Percentiles rank a stretch among this genome's conserved stretches.
phyloP scores from a whole-genome alignment of 805 yeast genomes.

The Candida peoriensis region DNA sequence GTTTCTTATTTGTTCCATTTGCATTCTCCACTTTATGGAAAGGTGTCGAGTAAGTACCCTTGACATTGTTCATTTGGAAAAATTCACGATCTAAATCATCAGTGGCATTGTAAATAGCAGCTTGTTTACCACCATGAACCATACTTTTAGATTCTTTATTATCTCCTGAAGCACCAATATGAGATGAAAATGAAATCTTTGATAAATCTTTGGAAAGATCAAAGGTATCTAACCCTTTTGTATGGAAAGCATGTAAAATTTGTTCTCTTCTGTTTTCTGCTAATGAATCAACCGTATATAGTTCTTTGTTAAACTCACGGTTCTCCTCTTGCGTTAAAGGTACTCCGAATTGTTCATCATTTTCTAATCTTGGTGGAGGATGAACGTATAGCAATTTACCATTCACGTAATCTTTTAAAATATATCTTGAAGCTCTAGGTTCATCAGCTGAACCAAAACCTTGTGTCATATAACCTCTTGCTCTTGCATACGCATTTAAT shows the following conservation, averaged over 20 bases:
- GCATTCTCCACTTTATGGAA: slow-evolving; percentile 52
- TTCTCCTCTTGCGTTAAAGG: slow-evolving; percentile 47
- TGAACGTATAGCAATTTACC: slow-evolving; percentile 81
- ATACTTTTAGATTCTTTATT: slow-evolving; percentile 43
- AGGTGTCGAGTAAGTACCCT: slow-evolving; percentile 63
- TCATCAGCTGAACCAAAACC: slow-evolving; percentile 97
- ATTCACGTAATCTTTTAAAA: slow-evolving; percentile 89
- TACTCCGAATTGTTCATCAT: slow-evolving; percentile 44
- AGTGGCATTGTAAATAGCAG: slow-evolving; percentile 72
- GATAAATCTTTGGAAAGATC: slow-evolving; percentile 67
- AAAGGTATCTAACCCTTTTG: slow-evolving; percentile 52
- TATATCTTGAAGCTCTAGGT: slow-evolving; percentile 86
- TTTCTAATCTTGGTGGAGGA: slow-evolving; percentile 73
- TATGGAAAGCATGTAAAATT: slow-evolving; percentile 54
- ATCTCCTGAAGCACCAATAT: slow-evolving; percentile 51
- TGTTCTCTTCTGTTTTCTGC: slow-evolving; percentile 74
- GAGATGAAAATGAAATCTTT: slow-evolving; percentile 74
- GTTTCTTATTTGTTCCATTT: slow-evolving; percentile 44
- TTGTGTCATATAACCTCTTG: slow-evolving; percentile 96
- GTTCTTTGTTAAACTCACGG: slow-evolving; percentile 65
- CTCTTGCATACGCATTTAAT: slow-evolving; percentile 87
- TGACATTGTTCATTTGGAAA: slow-evolving; percentile 60
- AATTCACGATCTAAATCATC: slow-evolving; percentile 83
- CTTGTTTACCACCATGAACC: slow-evolving; percentile 78
- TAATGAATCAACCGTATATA: slow-evolving; percentile 59